These are phyloP conservation scores for Globisporangium okanoganense DNA, from an alignment of 352 stramenopile species.

Conservation along the genomic window DNA sequence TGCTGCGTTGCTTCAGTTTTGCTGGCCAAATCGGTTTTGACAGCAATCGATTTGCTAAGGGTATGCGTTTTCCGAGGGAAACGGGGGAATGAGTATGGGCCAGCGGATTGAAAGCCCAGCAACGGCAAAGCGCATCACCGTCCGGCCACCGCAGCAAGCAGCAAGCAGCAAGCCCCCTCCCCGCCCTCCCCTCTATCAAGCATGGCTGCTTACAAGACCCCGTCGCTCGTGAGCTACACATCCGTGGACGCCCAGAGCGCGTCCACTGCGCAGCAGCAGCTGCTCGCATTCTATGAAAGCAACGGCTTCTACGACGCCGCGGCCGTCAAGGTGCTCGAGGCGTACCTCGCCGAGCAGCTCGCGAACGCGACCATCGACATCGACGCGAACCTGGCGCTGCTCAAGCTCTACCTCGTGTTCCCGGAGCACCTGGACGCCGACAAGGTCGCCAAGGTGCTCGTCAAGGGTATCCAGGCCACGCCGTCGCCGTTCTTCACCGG, in stretches of 20 bases:
- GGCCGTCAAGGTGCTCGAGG: constrained; percentile 49
- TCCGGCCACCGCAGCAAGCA: constrained; percentile 4
- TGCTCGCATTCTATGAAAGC: constrained; percentile 43
- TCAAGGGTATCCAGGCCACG: constrained; percentile 64
- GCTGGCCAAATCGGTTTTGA: background rate
- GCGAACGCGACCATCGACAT: constrained; percentile 53
- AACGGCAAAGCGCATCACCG: constrained; percentile 6
- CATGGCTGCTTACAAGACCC: constrained; percentile 64
- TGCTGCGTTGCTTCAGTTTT: too few relatives aligned
- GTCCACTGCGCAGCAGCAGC: constrained; percentile 50
- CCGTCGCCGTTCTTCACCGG: constrained; percentile 80
- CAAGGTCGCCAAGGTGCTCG: constrained; percentile 60
- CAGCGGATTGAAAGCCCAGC: constrained; percentile 6
- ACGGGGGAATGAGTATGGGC: constrained; percentile 5
- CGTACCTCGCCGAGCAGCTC: constrained; percentile 78
- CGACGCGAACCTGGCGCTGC: constrained; percentile 73
- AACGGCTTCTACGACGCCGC: constrained; percentile 44
- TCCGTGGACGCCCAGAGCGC: constrained; percentile 29
- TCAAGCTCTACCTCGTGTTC: constrained; percentile 84
- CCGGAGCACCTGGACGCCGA: constrained; percentile 45
- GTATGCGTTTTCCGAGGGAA: background rate
- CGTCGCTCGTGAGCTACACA: constrained; percentile 66
- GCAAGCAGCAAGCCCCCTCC: background rate
- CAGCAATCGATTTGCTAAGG: background rate
- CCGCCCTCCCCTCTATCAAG: background rate